A percentile compares a stretch with the other conserved stretches of the same genome.
These are phyloP conservation scores for Dryas integrifolia DNA, from an alignment of 331 rosid genomes.

Conservation along the genomic window DNA sequence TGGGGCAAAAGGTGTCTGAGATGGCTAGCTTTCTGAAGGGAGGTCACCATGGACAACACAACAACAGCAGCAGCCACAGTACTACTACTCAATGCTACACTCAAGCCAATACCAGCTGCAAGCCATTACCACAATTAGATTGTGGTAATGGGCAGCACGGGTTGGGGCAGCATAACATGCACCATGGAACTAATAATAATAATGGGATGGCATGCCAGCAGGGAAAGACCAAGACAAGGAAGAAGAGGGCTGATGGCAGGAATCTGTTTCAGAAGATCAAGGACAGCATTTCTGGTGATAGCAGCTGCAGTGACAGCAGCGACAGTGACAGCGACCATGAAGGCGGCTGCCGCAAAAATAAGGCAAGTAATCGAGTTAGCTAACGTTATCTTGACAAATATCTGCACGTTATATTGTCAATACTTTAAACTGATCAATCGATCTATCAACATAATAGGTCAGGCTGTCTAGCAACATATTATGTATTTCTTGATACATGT, in stretches of 20 bases:
- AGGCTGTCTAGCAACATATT: neutral
- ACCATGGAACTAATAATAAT: neutral
- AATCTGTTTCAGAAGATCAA: constrained; percentile 17
- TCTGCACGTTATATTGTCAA: no score
- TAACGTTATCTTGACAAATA: no score
- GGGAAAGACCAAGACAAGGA: neutral
- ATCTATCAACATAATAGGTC: neutral
- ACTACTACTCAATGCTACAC: neutral
- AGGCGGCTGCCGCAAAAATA: neutral
- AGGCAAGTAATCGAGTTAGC: neutral
- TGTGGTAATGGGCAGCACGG: no score
- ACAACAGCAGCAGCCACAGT: neutral
- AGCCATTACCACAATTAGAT: no score
- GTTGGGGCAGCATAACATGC: neutral
- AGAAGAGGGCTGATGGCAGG: neutral
- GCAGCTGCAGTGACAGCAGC: constrained; percentile 1
- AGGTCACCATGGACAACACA: constrained; percentile 3
- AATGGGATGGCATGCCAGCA: neutral
- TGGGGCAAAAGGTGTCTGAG: constrained; percentile 15
- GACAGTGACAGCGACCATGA: constrained; percentile 10
- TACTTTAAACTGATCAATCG: neutral
- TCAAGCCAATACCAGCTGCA: no score
- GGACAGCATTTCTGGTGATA: constrained; percentile 3
- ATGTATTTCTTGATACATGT: neutral
- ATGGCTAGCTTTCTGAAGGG: constrained; percentile 8